Base-by-base conservation (phyloP, 2,329 filamentous ascomycete genomes). In the Phialophora macrospora region DNA sequence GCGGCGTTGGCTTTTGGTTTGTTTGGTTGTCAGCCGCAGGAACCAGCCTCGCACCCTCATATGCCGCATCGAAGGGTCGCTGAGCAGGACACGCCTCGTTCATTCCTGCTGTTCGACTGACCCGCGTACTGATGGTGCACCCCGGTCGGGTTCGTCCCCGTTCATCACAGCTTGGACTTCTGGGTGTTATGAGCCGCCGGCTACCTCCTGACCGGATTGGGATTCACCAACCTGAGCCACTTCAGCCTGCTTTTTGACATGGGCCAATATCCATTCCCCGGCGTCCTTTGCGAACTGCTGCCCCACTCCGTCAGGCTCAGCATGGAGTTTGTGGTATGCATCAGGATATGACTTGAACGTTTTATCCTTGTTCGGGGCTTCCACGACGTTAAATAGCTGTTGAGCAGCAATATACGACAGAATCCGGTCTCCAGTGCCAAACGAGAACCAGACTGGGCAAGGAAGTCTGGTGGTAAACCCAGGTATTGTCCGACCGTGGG, bases 321-420 rank as follows among this genome's bases (percentile, higher is more conserved):
- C 71, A 71, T 75, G 72, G 54, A 77, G 76, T 79, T 91, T 89
- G 79, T 97, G 93, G 76, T 87, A 92, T 75, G 85, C 90, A 9
- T 90, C 93, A 32, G 90, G 86, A 75, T 95, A 97, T 22, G 82
- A 78, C 80, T 87, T 90, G 74, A 92, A 88, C 68, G 84, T 84
- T 74, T 87, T 90, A 76, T 69, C 69, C 12, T 66, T 62, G 58
- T 59, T 57, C 11, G 66, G 64, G 6, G 90, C 80, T 57, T 79
- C 77, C 28, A 84, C 79, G 22, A 77, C 73, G 24, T 88, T 84
- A 66, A 88, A 86, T 77, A 90, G 91, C 64, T 80, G 82, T 79
- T 87, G 86, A 63, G 86, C 88, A 1, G 85, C 87, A 8, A 84
- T 79, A 71, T 86, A 90, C 76, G 85, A 87, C 54, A 89, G 90